These are phyloP conservation scores for Friedmanniomyces endolithicus DNA, from an alignment of 495 filamentous ascomycete species.

Conservation along the genomic window DNA sequence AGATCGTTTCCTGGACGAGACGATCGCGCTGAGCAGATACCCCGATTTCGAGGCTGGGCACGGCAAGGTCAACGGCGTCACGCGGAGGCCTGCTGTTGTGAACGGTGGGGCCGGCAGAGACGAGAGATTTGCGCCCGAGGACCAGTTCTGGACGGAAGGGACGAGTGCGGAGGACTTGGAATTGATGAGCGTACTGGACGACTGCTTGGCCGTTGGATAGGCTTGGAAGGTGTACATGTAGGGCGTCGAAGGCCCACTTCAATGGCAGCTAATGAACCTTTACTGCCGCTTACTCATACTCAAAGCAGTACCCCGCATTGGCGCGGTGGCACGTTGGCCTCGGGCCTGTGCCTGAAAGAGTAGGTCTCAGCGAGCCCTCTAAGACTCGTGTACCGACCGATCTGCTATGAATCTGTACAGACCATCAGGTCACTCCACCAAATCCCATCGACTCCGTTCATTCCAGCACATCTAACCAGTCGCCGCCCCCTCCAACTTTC, in stretches of 20 bases:
- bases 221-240: not conserved
- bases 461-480: not conserved
- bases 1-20: conserved; percentile 60
- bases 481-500: not conserved
- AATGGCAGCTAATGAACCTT: not conserved
- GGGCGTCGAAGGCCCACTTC: not conserved
- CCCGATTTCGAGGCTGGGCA: conserved; percentile 62
- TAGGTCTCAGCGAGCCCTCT: not conserved
- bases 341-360: not conserved
- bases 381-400: not conserved
- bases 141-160: conserved; percentile 65
- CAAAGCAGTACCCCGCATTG: not conserved
- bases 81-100: conserved; percentile 21
- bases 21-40: conserved; percentile 46
- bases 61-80: conserved; percentile 34
- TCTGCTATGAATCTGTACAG: not conserved
- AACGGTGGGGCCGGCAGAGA: conserved; percentile 25
- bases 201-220: conserved; percentile 22
- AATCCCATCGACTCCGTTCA: too few species aligned
- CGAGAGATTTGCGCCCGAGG: conserved; percentile 46
- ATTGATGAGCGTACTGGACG: conserved; percentile 58
- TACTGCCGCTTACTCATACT: too few species aligned
- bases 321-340: not conserved
- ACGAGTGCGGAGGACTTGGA: conserved; percentile 46
- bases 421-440: not conserved